These are phyloP conservation scores for Thinopyrum elongatum DNA, from an alignment of 176 grass and related monocot species.

Conservation along the genomic window DNA sequence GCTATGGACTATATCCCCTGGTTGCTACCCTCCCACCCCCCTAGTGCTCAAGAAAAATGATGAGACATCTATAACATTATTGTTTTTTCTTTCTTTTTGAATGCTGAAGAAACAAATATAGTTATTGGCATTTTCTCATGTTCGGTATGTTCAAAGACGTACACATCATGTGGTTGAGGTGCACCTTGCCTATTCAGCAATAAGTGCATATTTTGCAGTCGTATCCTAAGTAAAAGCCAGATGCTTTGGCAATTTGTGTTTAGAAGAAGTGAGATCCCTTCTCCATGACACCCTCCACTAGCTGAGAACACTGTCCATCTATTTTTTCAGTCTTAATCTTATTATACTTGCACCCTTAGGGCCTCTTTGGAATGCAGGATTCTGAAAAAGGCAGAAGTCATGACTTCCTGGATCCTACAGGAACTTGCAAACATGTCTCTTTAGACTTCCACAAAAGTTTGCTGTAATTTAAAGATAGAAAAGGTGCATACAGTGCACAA, in stretches of 20 bases:
- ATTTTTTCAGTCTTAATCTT: too few species aligned
- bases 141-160: background rate
- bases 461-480: background rate
- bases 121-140: background rate
- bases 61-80: background rate
- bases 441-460: background rate
- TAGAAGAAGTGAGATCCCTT: background rate
- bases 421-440: background rate
- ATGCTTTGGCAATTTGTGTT: background rate
- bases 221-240: background rate
- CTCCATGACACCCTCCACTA: background rate
- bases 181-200: background rate
- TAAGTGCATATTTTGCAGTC: background rate
- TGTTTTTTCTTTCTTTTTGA: background rate
- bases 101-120: background rate
- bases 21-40: conserved; percentile 29
- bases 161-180: background rate
- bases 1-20: conserved; percentile 86
- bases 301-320: background rate
- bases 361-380: background rate
- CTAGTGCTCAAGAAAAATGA: background rate
- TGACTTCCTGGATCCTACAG: background rate
- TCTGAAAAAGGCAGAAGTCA: background rate
- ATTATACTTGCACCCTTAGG: background rate
- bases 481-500: background rate